Conservation (phyloP, 106 monocot species). For the Dactylorhiza incarnata region DNA sequence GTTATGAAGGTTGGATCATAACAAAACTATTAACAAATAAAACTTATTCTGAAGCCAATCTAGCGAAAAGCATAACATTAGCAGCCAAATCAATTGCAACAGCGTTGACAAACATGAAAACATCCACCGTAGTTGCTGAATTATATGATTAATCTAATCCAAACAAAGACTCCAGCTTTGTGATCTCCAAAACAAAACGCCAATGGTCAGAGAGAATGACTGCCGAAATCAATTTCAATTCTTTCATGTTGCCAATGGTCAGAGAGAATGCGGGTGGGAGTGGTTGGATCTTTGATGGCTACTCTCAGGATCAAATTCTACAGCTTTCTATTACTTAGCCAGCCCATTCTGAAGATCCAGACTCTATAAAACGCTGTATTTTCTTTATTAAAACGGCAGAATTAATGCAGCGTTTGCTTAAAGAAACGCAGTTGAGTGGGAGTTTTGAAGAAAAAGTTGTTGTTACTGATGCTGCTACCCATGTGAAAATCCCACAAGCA, state of each 20-base stretch:
- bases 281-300: conserved; percentile 3
- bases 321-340: not conserved
- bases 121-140: no score
- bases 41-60: no score
- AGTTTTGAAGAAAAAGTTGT: not conserved
- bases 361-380: not conserved
- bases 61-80: not conserved
- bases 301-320: not conserved
- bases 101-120: not conserved
- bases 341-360: not conserved
- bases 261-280: not conserved
- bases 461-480: no score
- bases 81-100: not conserved
- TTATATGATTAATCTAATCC: no score
- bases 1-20: no score
- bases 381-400: not conserved
- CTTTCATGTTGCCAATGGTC: not conserved
- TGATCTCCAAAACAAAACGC: no score
- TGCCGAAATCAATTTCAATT: not conserved
- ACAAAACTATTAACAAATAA: no score
- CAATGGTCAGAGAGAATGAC: not conserved
- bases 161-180: not conserved
- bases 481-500: not conserved
- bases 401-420: not conserved
- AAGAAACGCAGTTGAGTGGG: not conserved